Evolutionary conservation across 139 green algal genomes (phyloP).

Genomic region (Axilococcus clingmanii): DNA sequence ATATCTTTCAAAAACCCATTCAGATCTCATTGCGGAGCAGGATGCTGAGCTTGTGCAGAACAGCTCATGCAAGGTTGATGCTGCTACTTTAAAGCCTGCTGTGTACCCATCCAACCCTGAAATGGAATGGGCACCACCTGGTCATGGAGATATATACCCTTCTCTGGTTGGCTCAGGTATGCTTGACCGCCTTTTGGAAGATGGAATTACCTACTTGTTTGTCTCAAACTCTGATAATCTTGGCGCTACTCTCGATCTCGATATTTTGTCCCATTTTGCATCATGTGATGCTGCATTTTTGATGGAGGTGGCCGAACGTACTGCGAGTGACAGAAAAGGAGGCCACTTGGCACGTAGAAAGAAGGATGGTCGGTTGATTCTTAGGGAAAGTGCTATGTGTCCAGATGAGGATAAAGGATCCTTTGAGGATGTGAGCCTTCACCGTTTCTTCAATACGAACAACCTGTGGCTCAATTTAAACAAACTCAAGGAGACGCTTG

Average conservation of each 20-base stretch:
- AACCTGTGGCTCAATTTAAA: conserved; percentile 85
- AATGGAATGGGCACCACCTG: conserved; percentile 84
- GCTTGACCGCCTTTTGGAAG: conserved; percentile 61
- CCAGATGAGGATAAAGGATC: conserved; percentile 66
- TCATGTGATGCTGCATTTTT: conserved; percentile 57
- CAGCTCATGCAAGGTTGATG: conserved; percentile 77
- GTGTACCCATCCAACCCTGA: conserved; percentile 44
- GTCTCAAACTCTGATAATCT: conserved; percentile 86
- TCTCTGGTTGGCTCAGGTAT: conserved; percentile 80
- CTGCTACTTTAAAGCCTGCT: conserved; percentile 52
- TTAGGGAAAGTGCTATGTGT: conserved; percentile 81
- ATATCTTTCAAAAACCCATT: conserved; percentile 50
- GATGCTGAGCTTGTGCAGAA: conserved; percentile 87
- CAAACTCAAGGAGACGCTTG: conserved; percentile 42
- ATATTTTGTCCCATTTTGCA: conserved; percentile 80
- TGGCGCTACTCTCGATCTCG: conserved; percentile 75
- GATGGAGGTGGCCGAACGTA: conserved; percentile 86
- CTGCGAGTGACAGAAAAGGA: conserved; percentile 86
- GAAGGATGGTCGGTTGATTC: conserved; percentile 56
- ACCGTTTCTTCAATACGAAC: conserved; percentile 95
- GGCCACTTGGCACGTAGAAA: conserved; percentile 70
- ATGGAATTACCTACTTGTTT: conserved; percentile 60
- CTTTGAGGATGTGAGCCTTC: conserved; percentile 80
- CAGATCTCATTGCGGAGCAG: conserved; percentile 57
- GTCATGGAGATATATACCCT: conserved; percentile 91